Evolutionary conservation across 176 grass and related monocot species (phyloP).

Genomic region (Tillandsia leiboldiana): DNA sequence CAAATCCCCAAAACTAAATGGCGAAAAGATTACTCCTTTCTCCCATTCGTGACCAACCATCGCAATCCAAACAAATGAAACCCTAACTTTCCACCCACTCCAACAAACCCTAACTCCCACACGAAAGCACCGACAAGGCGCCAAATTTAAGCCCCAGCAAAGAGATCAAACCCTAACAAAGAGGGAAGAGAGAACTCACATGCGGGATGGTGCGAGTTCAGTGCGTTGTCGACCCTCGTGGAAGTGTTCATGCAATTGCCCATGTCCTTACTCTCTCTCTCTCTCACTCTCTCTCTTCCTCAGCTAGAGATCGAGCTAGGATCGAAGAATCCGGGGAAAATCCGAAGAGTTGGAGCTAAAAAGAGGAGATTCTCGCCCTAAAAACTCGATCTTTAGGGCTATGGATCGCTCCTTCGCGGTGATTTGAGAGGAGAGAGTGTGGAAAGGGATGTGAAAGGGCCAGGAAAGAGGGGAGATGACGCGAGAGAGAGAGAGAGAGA

Average conservation of each 20-base stretch:
- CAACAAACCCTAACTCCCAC: slow-evolving; percentile 1
- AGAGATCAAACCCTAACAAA: not conserved
- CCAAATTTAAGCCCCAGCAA: slow-evolving; percentile 2
- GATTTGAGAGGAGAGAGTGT: slow-evolving; percentile 4
- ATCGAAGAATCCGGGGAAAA: slow-evolving; percentile 11
- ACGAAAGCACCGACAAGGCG: slow-evolving; percentile 16
- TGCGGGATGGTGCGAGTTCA: slow-evolving; percentile 36
- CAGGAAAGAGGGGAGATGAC: not conserved
- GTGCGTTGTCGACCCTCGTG: slow-evolving; percentile 42
- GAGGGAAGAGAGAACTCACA: slow-evolving; percentile 42
- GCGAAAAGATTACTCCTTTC: not conserved
- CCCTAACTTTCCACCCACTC: slow-evolving; percentile 14
- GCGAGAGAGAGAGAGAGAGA: not conserved
- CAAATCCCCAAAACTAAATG: not conserved
- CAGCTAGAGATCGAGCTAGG: slow-evolving; percentile 14
- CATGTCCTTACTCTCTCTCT: slow-evolving; percentile 31
- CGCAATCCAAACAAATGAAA: slow-evolving; percentile 3
- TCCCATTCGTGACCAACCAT: not conserved
- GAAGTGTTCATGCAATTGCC: slow-evolving; percentile 68
- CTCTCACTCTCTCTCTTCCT: slow-evolving; percentile 1
- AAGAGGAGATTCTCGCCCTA: slow-evolving; percentile 4
- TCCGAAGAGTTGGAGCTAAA: slow-evolving; percentile 9
- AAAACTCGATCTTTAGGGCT: slow-evolving; percentile 18
- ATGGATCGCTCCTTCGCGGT: slow-evolving; percentile 13
- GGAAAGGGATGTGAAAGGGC: not conserved